A percentile compares a stretch with the other conserved stretches of the same genome.
phyloP scores from a whole-genome alignment of 2,329 filamentous ascomycete species.

The Trichoderma breve region DNA sequence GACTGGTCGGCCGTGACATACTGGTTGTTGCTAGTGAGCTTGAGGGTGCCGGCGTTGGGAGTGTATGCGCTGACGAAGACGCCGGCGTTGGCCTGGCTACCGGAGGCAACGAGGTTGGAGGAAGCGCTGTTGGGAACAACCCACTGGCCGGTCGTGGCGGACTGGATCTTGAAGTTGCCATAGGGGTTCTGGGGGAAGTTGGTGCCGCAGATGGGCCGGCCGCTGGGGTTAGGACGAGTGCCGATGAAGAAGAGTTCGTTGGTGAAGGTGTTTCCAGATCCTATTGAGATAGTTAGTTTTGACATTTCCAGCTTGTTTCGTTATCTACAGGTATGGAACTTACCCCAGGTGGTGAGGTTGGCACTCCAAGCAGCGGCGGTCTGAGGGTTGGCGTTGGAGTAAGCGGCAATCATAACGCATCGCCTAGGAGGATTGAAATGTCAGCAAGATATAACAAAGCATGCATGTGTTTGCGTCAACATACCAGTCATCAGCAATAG shows the following conservation, averaged over 20 bases:
- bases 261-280: constrained; percentile 26
- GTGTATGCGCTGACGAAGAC: constrained; percentile 26
- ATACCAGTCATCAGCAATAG: constrained; percentile 26
- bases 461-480: background rate
- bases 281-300: constrained; percentile 4
- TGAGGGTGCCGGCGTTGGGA: constrained; percentile 24
- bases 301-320: no score
- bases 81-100: constrained; percentile 16
- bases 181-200: constrained; percentile 27
- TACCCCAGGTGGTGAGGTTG: constrained; percentile 27
- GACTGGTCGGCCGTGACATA: constrained; percentile 26
- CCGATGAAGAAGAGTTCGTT: constrained; percentile 29
- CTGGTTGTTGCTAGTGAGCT: constrained; percentile 20
- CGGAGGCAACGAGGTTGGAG: constrained; percentile 25
- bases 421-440: constrained; percentile 18
- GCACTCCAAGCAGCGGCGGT: constrained; percentile 26
- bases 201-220: constrained; percentile 25
- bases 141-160: constrained; percentile 21
- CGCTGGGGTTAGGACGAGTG: constrained; percentile 26
- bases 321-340: background rate
- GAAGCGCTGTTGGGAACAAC: constrained; percentile 21
- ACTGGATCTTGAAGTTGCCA: constrained; percentile 27
- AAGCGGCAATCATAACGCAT: constrained; percentile 27
- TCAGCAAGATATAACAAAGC: background rate
- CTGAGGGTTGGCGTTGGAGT: constrained; percentile 27